Evolutionary conservation across 371 early-diverging fungal species (phyloP).

Genomic region (Rhizopus stolonifer): DNA sequence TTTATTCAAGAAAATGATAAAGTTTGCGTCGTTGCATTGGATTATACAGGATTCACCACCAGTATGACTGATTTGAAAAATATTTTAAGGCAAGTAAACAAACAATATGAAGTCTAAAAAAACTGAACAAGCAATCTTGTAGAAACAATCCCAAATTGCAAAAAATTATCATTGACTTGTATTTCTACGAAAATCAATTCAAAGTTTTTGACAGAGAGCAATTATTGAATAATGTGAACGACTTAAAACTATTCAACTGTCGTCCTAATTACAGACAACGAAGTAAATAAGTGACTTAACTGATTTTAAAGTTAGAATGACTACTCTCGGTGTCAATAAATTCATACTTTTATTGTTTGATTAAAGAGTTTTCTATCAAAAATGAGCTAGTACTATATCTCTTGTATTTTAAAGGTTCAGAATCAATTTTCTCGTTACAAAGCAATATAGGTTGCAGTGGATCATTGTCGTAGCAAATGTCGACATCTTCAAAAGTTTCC

Average conservation of each 20-base stretch:
- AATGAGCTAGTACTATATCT: constrained; percentile 13
- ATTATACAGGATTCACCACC: constrained; percentile 19
- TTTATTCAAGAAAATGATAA: constrained; percentile 16
- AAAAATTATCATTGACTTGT: constrained; percentile 18
- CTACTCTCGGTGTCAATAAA: constrained; percentile 11
- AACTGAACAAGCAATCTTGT: constrained; percentile 18
- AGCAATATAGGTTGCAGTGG: constrained; percentile 8
- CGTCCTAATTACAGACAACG: constrained; percentile 14
- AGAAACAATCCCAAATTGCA: constrained; percentile 4
- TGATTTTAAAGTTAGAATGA: constrained; percentile 10
- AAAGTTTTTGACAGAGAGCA: constrained; percentile 11
- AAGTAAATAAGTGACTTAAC: constrained; percentile 13
- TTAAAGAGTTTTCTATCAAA: constrained; percentile 16
- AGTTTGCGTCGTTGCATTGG: constrained; percentile 12
- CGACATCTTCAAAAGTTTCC: constrained; percentile 16
- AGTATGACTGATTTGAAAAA: constrained; percentile 13
- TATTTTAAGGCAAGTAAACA: constrained; percentile 10
- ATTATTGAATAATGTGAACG: constrained; percentile 10
- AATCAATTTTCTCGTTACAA: constrained; percentile 16
- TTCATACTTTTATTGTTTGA: constrained; percentile 1
- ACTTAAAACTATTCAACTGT: constrained; percentile 18
- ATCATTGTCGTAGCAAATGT: constrained; percentile 16
- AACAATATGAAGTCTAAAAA: constrained; percentile 14
- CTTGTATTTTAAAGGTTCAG: constrained; percentile 13
- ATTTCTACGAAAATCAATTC: constrained; percentile 8